Evolutionary conservation across 192 early-diverging fungal species (phyloP).

Genomic region (Cladochytrium replicatum): DNA sequence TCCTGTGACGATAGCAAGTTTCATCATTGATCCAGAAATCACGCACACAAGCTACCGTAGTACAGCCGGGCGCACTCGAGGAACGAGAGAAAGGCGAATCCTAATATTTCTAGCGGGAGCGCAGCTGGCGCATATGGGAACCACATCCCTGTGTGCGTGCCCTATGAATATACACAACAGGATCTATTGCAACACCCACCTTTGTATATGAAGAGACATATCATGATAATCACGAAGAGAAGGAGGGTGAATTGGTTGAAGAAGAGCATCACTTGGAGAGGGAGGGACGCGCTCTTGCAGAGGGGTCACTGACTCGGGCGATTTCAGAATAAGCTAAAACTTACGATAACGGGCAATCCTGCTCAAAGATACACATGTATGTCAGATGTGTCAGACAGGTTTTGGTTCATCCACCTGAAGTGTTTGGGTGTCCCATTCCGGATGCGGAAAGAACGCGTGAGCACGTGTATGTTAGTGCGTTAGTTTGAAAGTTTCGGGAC

Average conservation of each 20-base stretch:
- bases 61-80: conserved; percentile 17
- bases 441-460: no score
- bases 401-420: no score
- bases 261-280: conserved; percentile 28
- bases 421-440: no score
- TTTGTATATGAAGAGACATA: conserved; percentile 26
- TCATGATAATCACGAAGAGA: conserved; percentile 17
- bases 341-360: no score
- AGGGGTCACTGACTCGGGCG: no score
- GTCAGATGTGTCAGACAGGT: no score
- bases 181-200: conserved; percentile 13
- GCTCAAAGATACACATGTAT: no score
- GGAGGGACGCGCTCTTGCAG: no score
- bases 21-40: conserved; percentile 17
- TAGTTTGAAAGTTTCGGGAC: no score
- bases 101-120: conserved; percentile 18
- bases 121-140: conserved; percentile 19
- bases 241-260: conserved; percentile 20
- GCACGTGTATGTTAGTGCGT: no score
- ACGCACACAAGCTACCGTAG: no score
- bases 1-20: conserved; percentile 4
- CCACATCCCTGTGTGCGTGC: conserved; percentile 10
- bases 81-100: conserved; percentile 14
- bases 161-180: conserved; percentile 12
- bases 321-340: no score